Conservation (phyloP, 495 filamentous ascomycete species). For the Penicillium silybi region DNA sequence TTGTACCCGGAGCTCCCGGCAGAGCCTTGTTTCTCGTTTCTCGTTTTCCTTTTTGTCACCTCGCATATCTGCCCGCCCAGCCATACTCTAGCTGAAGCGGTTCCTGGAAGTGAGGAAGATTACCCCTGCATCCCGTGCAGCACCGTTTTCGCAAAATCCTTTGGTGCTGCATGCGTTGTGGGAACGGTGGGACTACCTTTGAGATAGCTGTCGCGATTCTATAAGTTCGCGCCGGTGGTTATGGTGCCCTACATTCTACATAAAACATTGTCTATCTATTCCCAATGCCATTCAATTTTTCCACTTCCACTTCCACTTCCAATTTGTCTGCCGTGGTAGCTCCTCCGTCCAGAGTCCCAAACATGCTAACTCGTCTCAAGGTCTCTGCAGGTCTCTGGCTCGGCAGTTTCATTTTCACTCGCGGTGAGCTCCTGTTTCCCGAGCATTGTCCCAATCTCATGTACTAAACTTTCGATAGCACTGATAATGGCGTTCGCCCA, state of each 20-base stretch:
- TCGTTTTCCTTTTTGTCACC: slow-evolving; percentile 40
- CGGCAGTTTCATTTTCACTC: slow-evolving; percentile 51
- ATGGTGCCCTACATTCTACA: slow-evolving; percentile 80
- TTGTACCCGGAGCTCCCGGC: slow-evolving; percentile 5
- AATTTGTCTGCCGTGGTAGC: slow-evolving; percentile 19
- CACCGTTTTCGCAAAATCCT: slow-evolving; percentile 70
- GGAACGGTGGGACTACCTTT: slow-evolving; percentile 87
- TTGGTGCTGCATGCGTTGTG: slow-evolving; percentile 67
- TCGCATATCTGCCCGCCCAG: slow-evolving; percentile 97
- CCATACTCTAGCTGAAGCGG: slow-evolving; percentile 75
- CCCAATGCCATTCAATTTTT: slow-evolving; percentile 22
- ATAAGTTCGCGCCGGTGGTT: slow-evolving; percentile 68
- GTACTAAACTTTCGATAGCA: slow-evolving; percentile 46
- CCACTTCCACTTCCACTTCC: neutral
- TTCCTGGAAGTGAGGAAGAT: slow-evolving; percentile 99
- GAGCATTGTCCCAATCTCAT: neutral
- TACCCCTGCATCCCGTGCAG: slow-evolving; percentile 72
- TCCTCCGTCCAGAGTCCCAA: neutral
- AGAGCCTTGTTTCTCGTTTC: slow-evolving; percentile 13
- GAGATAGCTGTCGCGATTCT: slow-evolving; percentile 71
- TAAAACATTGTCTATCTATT: slow-evolving; percentile 14
- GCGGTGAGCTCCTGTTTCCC: slow-evolving; percentile 34
- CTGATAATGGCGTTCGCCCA: slow-evolving; percentile 76
- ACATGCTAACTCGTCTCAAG: slow-evolving; percentile 37
- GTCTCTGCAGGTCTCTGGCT: slow-evolving; percentile 48